A percentile compares a stretch with the other conserved stretches of the same genome.
Conservation (phyloP, 2,329 filamentous ascomycete genomes). For the Fusarium sp. region DNA sequence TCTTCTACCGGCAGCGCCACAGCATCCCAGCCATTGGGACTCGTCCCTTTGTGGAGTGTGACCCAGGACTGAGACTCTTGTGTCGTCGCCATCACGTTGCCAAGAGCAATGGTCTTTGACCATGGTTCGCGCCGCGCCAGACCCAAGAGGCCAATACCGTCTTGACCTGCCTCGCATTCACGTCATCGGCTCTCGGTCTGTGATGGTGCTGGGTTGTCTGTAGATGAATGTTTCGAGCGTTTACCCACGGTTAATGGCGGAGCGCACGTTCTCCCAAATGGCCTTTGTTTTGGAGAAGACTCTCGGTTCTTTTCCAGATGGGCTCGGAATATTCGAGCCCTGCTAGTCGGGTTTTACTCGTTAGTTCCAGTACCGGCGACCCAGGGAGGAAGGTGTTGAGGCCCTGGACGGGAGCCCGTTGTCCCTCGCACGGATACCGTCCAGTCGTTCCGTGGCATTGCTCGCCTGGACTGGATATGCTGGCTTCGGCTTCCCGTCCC, state of each 20-base stretch:
- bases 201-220: background rate
- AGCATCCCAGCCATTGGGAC: conserved; percentile 8
- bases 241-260: conserved; percentile 27
- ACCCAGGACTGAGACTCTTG: background rate
- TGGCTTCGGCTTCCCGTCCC: conserved; percentile 32
- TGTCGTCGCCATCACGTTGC: conserved; percentile 14
- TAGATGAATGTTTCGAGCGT: conserved; percentile 28
- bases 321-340: conserved; percentile 13
- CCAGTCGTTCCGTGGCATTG: conserved; percentile 11
- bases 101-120: conserved; percentile 17
- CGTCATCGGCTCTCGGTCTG: conserved; percentile 2
- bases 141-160: conserved; percentile 1
- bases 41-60: background rate
- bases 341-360: conserved; percentile 17
- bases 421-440: conserved; percentile 17
- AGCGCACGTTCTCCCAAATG: conserved; percentile 8
- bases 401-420: conserved; percentile 8
- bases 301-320: conserved; percentile 9
- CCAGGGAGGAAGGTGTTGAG: conserved; percentile 32
- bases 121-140: conserved; percentile 14
- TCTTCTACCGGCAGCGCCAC: conserved; percentile 28
- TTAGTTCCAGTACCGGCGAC: conserved; percentile 18
- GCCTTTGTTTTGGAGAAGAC: background rate
- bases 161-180: conserved; percentile 1
- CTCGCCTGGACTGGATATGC: conserved; percentile 15